Conservation (phyloP, 2,329 filamentous ascomycete genomes). For the Calonectria honghensis region DNA sequence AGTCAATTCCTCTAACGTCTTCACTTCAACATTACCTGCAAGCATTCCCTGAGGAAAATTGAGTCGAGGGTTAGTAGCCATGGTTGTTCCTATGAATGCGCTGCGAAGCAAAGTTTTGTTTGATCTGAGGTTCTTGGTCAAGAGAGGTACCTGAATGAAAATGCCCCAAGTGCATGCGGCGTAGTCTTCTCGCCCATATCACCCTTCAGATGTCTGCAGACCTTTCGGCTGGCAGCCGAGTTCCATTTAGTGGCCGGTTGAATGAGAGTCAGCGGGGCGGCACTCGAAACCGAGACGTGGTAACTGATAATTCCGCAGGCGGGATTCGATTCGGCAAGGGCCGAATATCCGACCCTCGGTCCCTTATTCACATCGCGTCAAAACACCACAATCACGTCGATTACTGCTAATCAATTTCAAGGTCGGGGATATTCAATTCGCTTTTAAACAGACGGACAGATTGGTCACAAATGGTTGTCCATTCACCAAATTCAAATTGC, state of each 20-base stretch:
- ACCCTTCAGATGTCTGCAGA: background rate
- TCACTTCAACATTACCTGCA: conserved; percentile 1
- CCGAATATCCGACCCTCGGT: conserved; percentile 33
- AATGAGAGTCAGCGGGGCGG: background rate
- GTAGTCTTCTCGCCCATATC: background rate
- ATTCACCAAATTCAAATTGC: background rate
- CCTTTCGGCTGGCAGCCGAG: background rate
- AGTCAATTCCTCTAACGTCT: background rate
- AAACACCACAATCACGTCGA: background rate
- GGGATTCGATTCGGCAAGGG: conserved; percentile 16
- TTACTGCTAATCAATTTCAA: background rate
- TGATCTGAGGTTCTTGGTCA: background rate
- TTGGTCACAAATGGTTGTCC: background rate
- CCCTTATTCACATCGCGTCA: background rate
- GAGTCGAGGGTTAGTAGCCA: conserved; percentile 28
- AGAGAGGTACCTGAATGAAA: background rate
- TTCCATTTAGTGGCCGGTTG: background rate
- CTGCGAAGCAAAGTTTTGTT: background rate
- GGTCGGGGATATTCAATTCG: background rate
- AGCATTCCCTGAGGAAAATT: conserved; percentile 41
- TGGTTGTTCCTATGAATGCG: background rate
- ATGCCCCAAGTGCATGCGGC: background rate
- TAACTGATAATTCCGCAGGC: background rate
- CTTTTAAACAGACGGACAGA: background rate
- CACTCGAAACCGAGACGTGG: background rate